Base-by-base conservation (phyloP, 2,329 filamentous ascomycete genomes). In the Arthrobotrys entomopaga region DNA sequence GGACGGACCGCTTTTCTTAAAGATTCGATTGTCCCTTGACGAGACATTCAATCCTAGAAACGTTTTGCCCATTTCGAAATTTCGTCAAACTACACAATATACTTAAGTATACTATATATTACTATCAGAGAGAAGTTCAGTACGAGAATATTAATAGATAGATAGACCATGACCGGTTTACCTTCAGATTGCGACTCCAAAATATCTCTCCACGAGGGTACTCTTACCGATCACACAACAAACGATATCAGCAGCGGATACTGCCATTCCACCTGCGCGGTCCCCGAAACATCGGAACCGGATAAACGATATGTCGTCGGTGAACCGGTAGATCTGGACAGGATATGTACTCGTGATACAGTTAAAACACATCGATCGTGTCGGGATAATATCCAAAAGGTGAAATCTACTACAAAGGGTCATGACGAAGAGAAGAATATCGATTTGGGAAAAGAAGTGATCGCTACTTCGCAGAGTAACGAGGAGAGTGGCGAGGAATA, bases 301-400 rank as follows among this genome's bases (percentile, higher is more conserved):
- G 69, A 73, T 24, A 46, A 61, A 20, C 61, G 57, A 60, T 73
- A 73, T 16, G 69, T 73, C 11, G 50, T 73, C n/a, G 69, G 61
- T 22, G 69, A 73, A n/a, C 61, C 61, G 3, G 57, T 66, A 22
- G 69, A 73, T 53, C 57, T 73, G n/a, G 69, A 73, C 38, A 57
- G 56, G 13, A 63, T 66, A 53, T 65, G 59, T 52, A 57, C 61
- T 7, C 48, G 56, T 16, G 54, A 58, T 13, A 72, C 60, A 48
- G 63, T 43, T 22, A 56, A 42, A 50, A 61, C 61, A 15, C 67
- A 65, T 19, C 24, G 46, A 42, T 72, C 69, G 24, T 61, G 56
- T 52, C 61, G 61, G 19, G 56, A 70, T 43, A 52, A 42, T 15
- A 64, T 64, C 8, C 59, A 61, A 63, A 70, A 58, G 13, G 22